Conservation (phyloP, 805 yeast genomes). For the Candida taoyuanica region DNA sequence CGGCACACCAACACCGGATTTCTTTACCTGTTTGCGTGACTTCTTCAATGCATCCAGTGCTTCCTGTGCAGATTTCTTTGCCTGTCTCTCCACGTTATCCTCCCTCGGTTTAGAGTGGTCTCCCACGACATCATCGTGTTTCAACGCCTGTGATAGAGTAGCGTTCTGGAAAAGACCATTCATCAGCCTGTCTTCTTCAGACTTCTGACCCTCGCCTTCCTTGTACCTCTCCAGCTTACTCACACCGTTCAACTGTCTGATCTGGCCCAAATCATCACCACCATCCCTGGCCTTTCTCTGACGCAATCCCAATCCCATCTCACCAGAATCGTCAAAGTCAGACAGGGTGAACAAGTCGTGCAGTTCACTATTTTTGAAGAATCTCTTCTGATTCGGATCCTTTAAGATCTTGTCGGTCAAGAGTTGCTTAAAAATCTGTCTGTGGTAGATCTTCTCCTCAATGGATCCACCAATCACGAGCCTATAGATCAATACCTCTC, state of each 20-base stretch:
- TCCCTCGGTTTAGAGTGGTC: conserved; percentile 34
- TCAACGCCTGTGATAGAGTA: conserved; percentile 68
- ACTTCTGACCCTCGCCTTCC: conserved; percentile 34
- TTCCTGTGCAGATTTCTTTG: conserved; percentile 48
- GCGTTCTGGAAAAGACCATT: conserved; percentile 68
- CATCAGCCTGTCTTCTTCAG: conserved; percentile 63
- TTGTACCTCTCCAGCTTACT: conserved; percentile 61
- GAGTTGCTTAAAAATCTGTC: conserved; percentile 94
- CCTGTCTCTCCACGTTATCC: conserved; percentile 51
- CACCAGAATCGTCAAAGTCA: conserved; percentile 46
- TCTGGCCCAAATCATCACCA: conserved; percentile 64
- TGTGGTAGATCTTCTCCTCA: conserved; percentile 93
- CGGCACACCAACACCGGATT: conserved; percentile 66
- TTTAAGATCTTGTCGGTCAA: conserved; percentile 88
- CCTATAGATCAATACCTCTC: conserved; percentile 85
- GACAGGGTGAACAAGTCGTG: conserved; percentile 87
- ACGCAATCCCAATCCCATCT: conserved; percentile 46
- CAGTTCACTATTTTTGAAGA: conserved; percentile 87
- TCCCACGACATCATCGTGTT: conserved; percentile 74
- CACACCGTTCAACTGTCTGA: conserved; percentile 66
- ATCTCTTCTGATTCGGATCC: conserved; percentile 91
- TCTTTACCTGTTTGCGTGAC: conserved; percentile 42
- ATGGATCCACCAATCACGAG: conserved; percentile 93
- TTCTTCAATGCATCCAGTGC: conserved; percentile 54
- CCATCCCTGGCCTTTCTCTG: conserved; percentile 35